Conservation (phyloP, 306 rosid genomes). For the Urtica urens region DNA sequence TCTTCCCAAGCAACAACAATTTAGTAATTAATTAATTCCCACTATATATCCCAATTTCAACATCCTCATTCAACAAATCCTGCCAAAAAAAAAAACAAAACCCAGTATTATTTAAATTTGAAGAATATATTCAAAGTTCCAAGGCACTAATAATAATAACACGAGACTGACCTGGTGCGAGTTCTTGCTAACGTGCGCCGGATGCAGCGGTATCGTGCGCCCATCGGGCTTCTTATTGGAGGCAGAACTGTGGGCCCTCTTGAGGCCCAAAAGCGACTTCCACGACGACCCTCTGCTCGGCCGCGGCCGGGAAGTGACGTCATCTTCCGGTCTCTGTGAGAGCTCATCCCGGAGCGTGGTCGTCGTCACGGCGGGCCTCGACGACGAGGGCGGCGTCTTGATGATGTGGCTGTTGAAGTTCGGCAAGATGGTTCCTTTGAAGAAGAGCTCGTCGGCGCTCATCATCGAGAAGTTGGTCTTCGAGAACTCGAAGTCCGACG, state of each 20-base stretch:
- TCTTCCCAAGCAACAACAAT: neutral
- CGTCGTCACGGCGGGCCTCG: no score
- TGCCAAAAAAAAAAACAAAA: constrained; percentile 8
- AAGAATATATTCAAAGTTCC: no score
- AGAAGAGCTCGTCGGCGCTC: constrained; percentile 94
- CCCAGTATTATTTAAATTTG: neutral
- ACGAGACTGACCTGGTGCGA: constrained; percentile 32
- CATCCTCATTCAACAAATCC: constrained; percentile 43
- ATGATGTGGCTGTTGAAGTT: neutral
- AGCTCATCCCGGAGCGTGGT: constrained; percentile 86
- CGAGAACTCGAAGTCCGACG: constrained; percentile 84
- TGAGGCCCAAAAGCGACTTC: constrained; percentile 77
- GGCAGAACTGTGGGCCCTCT: constrained; percentile 46
- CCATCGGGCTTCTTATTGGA: constrained; percentile 33
- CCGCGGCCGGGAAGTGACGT: constrained; percentile 41
- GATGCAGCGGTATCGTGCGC: constrained; percentile 23
- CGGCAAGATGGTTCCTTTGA: constrained; percentile 67
- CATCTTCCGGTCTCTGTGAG: constrained; percentile 37
- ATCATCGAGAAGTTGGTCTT: constrained; percentile 58
- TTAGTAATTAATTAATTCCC: constrained; percentile 7
- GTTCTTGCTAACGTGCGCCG: constrained; percentile 16
- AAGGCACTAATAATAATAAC: neutral
- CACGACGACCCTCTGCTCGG: constrained; percentile 66
- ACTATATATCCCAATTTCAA: constrained; percentile 40
- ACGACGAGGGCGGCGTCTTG: constrained; percentile 8